Percentiles rank a stretch among this genome's conserved stretches.
Evolutionary conservation across 2,329 filamentous ascomycete species (phyloP).

Genomic region (Botrytis cinerea): DNA sequence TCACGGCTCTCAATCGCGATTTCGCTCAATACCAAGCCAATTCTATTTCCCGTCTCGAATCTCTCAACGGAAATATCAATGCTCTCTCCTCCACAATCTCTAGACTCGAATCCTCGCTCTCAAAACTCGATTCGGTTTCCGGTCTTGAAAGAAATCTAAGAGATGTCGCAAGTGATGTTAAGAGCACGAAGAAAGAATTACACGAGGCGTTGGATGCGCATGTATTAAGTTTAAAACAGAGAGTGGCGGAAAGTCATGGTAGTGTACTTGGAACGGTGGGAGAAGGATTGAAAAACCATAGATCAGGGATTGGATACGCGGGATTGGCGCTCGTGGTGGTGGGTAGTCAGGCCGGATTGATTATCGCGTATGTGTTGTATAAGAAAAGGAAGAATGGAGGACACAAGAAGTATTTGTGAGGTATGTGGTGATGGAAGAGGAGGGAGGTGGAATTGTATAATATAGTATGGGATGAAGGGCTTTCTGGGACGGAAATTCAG

Average conservation of each 20-base stretch:
- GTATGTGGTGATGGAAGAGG: not conserved
- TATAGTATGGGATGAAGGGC: not conserved
- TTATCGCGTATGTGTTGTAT: constrained; percentile 38
- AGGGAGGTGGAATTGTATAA: not conserved
- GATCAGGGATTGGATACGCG: constrained; percentile 18
- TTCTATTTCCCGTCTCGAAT: constrained; percentile 46
- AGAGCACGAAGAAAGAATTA: constrained; percentile 56
- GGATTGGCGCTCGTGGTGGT: constrained; percentile 33
- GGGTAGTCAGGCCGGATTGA: constrained; percentile 36
- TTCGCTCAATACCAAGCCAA: constrained; percentile 54
- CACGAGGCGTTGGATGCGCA: constrained; percentile 37
- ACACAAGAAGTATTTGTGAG: constrained; percentile 41
- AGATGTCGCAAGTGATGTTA: constrained; percentile 60
- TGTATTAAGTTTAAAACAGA: constrained; percentile 31
- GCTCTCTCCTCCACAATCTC: constrained; percentile 13
- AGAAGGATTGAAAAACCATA: constrained; percentile 21
- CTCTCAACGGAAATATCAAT: constrained; percentile 27
- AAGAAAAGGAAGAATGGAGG: constrained; percentile 38
- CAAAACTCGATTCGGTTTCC: constrained; percentile 51
- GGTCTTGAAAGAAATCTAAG: constrained; percentile 49
- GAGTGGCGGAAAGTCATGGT: constrained; percentile 35
- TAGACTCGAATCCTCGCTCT: constrained; percentile 38
- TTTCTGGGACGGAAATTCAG: not conserved
- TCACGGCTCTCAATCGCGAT: constrained; percentile 62
- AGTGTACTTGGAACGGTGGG: constrained; percentile 28